A percentile compares a stretch with the other conserved stretches of the same genome.
These are phyloP conservation scores for Serendipita sp. DNA, from an alignment of 1,284 basidiomycete species.

Conservation along the genomic window DNA sequence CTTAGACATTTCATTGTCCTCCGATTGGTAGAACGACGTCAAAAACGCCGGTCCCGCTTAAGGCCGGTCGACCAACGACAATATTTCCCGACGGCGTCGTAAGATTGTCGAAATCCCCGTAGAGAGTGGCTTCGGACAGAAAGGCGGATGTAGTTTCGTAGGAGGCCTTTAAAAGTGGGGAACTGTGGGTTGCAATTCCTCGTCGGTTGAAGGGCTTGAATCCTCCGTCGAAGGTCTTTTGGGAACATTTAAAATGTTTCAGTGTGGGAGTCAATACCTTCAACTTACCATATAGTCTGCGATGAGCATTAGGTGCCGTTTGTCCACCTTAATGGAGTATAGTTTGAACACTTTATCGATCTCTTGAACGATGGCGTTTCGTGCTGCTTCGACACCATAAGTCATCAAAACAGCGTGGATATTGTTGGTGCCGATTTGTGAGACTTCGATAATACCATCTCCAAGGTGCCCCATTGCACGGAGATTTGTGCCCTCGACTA, in stretches of 20 bases:
- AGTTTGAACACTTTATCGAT: conserved; percentile 89
- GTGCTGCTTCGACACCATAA: conserved; percentile 96
- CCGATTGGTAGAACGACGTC: conserved; percentile 51
- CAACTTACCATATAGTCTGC: conserved; percentile 92
- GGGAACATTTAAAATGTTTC: conserved; percentile 8
- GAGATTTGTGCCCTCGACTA: conserved; percentile 71
- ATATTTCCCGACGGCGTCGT: conserved; percentile 82
- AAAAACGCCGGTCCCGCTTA: conserved; percentile 80
- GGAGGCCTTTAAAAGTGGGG: conserved; percentile 89
- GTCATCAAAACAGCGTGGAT: conserved; percentile 84
- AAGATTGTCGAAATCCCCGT: conserved; percentile 90
- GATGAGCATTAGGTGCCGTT: conserved; percentile 89
- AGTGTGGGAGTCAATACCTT: conserved; percentile 4
- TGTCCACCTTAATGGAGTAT: conserved; percentile 94
- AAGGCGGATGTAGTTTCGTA: conserved; percentile 97
- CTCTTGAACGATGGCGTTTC: conserved; percentile 81
- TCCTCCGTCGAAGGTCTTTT: conserved; percentile 87
- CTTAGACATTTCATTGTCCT: too few species aligned
- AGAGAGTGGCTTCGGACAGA: conserved; percentile 84
- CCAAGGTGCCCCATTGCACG: conserved; percentile 55
- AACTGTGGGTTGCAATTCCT: conserved; percentile 82
- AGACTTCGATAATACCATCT: conserved; percentile 63
- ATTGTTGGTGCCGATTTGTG: conserved; percentile 87
- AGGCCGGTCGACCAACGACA: conserved; percentile 74
- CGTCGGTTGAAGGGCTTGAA: conserved; percentile 97